Conservation (phyloP, 805 yeast genomes). For the Zygosaccharomyces gambellarensis region DNA sequence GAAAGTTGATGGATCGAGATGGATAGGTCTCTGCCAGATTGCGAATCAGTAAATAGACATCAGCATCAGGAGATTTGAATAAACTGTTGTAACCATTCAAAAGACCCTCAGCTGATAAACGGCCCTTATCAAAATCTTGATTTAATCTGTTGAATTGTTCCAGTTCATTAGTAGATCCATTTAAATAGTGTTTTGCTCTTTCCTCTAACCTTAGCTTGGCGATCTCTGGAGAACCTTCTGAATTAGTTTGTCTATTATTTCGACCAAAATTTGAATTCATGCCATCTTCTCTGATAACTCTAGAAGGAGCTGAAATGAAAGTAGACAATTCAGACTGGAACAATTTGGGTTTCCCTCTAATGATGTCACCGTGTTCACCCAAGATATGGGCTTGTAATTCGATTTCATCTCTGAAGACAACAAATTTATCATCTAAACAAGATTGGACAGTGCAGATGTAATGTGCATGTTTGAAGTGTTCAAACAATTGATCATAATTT, state of each 20-base stretch:
- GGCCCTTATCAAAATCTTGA: constrained; percentile 42
- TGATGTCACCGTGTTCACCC: constrained; percentile 54
- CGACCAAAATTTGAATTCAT: constrained; percentile 7
- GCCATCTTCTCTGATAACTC: constrained; percentile 23
- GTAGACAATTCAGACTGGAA: constrained; percentile 64
- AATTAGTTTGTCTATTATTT: constrained; percentile 32
- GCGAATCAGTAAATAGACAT: constrained; percentile 51
- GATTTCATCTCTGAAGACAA: constrained; percentile 81
- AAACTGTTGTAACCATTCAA: constrained; percentile 43
- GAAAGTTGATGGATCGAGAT: constrained; percentile 40
- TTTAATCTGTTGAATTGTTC: constrained; percentile 48
- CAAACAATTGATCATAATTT: constrained; percentile 67
- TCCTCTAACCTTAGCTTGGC: constrained; percentile 68
- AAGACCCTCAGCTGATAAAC: constrained; percentile 46
- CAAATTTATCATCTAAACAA: constrained; percentile 86
- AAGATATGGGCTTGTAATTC: constrained; percentile 87
- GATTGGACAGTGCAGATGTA: constrained; percentile 68
- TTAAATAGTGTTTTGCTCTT: constrained; percentile 75
- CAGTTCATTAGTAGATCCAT: constrained; percentile 46
- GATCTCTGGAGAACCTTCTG: constrained; percentile 39
- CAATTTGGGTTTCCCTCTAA: constrained; percentile 33
- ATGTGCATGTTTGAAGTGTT: constrained; percentile 72
- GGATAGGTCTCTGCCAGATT: constrained; percentile 59
- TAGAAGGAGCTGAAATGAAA: constrained; percentile 38
- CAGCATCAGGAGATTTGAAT: constrained; percentile 44